Conservation (phyloP, 768 basidiomycete genomes). For the Termitomyces sp. region DNA sequence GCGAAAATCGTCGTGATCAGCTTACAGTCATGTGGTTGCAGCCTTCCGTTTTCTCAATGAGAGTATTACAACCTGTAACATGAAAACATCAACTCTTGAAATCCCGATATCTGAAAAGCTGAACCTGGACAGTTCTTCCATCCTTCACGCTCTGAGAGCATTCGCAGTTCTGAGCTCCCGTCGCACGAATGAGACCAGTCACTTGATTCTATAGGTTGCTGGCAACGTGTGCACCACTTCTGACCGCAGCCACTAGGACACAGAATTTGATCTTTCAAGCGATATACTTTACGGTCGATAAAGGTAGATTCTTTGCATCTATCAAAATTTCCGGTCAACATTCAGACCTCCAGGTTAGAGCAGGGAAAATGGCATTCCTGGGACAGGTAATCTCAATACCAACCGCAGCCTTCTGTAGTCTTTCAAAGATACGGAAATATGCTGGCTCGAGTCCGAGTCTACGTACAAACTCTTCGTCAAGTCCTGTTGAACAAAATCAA, state of each 20-base stretch:
- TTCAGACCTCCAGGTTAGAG: background rate
- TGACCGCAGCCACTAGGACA: constrained; percentile 48
- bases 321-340: background rate
- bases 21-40: constrained; percentile 59
- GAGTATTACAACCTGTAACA: constrained; percentile 35
- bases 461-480: constrained; percentile 34
- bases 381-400: constrained; percentile 44
- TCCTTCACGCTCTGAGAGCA: constrained; percentile 46
- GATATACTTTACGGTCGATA: constrained; percentile 45
- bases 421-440: constrained; percentile 34
- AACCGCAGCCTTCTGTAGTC: constrained; percentile 37
- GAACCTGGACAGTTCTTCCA: constrained; percentile 61
- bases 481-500: constrained; percentile 23
- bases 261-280: constrained; percentile 29
- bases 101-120: background rate
- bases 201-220: constrained; percentile 28
- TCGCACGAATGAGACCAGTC: constrained; percentile 42
- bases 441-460: constrained; percentile 38
- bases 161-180: constrained; percentile 46
- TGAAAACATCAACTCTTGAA: constrained; percentile 3
- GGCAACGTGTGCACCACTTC: constrained; percentile 60
- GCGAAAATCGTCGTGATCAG: background rate
- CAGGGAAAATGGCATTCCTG: constrained; percentile 27
- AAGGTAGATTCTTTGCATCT: constrained; percentile 46
- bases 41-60: constrained; percentile 44